Percentiles rank a stretch among this genome's conserved stretches.
Conservation (phyloP, 805 yeast genomes). For the Dipodascopsis tothii region DNA sequence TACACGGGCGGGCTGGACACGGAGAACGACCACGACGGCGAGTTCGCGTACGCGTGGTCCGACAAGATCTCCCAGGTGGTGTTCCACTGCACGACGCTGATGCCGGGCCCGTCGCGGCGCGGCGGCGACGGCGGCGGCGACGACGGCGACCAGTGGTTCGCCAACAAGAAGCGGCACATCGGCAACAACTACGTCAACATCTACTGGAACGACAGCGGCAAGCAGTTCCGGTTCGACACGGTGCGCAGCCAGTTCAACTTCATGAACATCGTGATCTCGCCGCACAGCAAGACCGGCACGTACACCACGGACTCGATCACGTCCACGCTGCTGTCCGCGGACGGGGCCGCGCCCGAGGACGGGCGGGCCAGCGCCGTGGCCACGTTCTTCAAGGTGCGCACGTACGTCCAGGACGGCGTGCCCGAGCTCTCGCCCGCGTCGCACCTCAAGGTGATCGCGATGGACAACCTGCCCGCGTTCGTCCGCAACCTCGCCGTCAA, state of each 20-base stretch:
- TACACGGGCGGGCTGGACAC: conserved; percentile 76
- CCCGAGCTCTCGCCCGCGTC: conserved; percentile 72
- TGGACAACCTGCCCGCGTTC: conserved; percentile 50
- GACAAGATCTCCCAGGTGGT: conserved; percentile 64
- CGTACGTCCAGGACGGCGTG: conserved; percentile 57
- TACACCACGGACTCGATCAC: background rate
- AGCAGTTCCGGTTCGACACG: conserved; percentile 59
- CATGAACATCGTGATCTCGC: conserved; percentile 69
- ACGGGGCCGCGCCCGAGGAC: background rate
- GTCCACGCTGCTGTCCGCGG: background rate
- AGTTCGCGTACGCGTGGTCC: conserved; percentile 63
- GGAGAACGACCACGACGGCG: conserved; percentile 63
- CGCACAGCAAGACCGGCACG: conserved; percentile 37
- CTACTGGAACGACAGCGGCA: conserved; percentile 64
- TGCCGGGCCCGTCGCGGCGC: conserved; percentile 46
- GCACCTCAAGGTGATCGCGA: conserved; percentile 63
- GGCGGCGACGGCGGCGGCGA: conserved; percentile 24
- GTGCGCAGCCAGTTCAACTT: conserved; percentile 77
- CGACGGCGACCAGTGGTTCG: background rate
- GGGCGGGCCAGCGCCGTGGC: background rate
- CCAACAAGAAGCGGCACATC: conserved; percentile 66
- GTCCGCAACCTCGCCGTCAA: conserved; percentile 59
- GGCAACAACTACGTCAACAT: conserved; percentile 80
- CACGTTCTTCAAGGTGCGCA: conserved; percentile 49
- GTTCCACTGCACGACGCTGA: conserved; percentile 74